A percentile compares a stretch with the other conserved stretches of the same genome.
Conservation (phyloP, 495 filamentous ascomycete species). For the Sphaerosporella brunnea region DNA sequence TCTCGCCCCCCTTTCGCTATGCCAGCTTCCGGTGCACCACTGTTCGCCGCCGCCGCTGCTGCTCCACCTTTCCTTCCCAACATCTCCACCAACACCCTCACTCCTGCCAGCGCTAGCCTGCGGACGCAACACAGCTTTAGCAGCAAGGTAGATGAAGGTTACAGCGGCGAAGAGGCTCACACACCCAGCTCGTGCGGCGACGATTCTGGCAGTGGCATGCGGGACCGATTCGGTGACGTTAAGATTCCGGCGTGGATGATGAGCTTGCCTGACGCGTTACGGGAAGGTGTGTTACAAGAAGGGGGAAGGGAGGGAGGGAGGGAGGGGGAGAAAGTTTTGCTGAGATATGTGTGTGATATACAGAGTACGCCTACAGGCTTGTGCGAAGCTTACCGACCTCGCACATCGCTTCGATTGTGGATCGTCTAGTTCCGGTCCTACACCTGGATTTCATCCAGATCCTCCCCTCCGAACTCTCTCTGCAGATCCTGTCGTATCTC, state of each 20-base stretch:
- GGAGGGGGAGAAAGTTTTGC: no score
- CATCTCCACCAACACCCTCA: neutral
- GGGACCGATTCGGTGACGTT: constrained; percentile 14
- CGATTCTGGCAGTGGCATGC: constrained; percentile 9
- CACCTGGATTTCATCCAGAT: constrained; percentile 75
- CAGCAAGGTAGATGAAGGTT: constrained; percentile 22
- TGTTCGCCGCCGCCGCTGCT: no score
- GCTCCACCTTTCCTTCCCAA: constrained; percentile 2
- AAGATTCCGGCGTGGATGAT: constrained; percentile 24
- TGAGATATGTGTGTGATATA: no score
- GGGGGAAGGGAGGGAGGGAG: no score
- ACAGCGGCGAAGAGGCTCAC: constrained; percentile 25
- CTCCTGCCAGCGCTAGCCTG: neutral
- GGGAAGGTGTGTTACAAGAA: constrained; percentile 26
- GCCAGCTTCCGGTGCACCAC: no score
- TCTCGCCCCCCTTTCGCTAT: no score
- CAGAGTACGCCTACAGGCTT: constrained; percentile 27
- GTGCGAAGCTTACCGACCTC: constrained; percentile 25
- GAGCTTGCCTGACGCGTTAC: constrained; percentile 17
- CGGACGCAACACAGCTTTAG: constrained; percentile 14
- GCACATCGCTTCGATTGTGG: constrained; percentile 23
- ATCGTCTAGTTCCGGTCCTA: constrained; percentile 25
- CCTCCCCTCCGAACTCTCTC: constrained; percentile 74
- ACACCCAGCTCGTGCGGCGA: constrained; percentile 22
- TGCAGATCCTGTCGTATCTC: constrained; percentile 73